Evolutionary conservation across 192 early-diverging fungal genomes (phyloP), one percentile per base, ranked within the genome.

Genomic region (Coemansia sp.): DNA sequence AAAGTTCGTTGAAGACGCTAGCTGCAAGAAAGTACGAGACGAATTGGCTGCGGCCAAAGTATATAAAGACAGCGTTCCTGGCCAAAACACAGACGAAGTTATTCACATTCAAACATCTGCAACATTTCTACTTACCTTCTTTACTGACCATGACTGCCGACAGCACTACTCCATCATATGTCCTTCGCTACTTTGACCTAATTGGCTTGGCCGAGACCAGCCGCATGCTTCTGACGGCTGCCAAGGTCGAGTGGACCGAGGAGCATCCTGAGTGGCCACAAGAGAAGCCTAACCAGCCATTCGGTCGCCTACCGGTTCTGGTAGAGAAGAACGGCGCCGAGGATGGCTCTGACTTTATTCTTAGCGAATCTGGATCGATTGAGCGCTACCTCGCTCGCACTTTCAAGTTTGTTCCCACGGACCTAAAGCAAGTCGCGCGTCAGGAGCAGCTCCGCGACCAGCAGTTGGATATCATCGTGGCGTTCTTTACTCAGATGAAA

Each of bases 231-330:
- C 85, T 89, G 63, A 72, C 81, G 14, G 66, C 72, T 6, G 67
- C 69, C 31, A 64, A 66, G 9, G 74, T 65, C 8, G 70, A 81
- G 29, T 87, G 82, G 76, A 72, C 34, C 23, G 74, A 76, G 44
- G 75, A 73, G 48, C 37, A 76, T 31, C 79, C 79, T 37, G 85
- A 86, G 37, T 87, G 86, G 87, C 75, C 82, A 3, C 60, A 69
- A 1, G 74, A 78, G 25, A 89, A 89, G 69, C 36, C 70, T n/a
- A 65, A 73, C 41, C 68, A 80, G 37, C 86, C 87, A n/a, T 80
- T 83, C 29, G 86, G 85, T 1, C 78, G 81, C 23, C 60, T 89
- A 48, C 87, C 86, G 4, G 78, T 85, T 2, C 77, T 89, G 39
- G 63, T 80, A 9, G 85, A 86, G 32, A 82, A 73, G 62, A 66